Evolutionary conservation across 768 basidiomycete species (phyloP).

Genomic region (Boletus tylopilopsis): DNA sequence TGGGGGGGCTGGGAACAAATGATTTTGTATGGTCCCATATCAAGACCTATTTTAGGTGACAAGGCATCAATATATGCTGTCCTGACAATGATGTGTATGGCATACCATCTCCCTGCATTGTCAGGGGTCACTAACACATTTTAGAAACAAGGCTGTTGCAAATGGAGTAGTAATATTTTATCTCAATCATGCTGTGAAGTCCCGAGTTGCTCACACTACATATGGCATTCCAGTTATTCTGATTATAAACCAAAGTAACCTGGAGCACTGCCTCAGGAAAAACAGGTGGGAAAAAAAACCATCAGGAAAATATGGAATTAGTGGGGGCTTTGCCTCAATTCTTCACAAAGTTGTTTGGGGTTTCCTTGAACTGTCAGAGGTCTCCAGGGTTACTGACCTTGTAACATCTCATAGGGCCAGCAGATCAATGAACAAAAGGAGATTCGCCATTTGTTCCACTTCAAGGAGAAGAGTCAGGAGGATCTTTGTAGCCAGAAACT

Average conservation of each 20-base stretch:
- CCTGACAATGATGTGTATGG: conserved; percentile 9
- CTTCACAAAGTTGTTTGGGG: conserved; percentile 2
- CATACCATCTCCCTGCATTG: not conserved
- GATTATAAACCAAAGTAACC: not conserved
- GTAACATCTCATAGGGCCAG: not conserved
- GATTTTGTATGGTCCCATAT: conserved; percentile 6
- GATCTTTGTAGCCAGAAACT: not conserved
- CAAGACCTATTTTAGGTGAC: conserved; percentile 1
- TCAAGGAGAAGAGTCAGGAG: too few species aligned
- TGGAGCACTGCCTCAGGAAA: conserved; percentile 2
- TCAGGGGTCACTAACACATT: not conserved
- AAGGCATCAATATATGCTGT: conserved; percentile 2
- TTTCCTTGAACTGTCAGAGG: not conserved
- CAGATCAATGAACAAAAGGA: conserved; percentile 1
- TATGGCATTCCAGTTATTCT: not conserved
- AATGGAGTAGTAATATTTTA: conserved; percentile 6
- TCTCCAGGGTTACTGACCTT: not conserved
- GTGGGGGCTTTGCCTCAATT: not conserved
- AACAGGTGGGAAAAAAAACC: not conserved
- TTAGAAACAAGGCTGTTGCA: conserved; percentile 11
- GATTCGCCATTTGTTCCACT: not conserved
- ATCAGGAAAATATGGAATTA: not conserved
- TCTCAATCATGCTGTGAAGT: not conserved
- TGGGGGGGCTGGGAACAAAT: conserved; percentile 8
- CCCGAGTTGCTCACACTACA: conserved; percentile 5